Percentiles rank a stretch among this genome's conserved stretches.
These are phyloP conservation scores for Vanrija humicola DNA, from an alignment of 1,284 basidiomycete genomes.

Conservation along the genomic window DNA sequence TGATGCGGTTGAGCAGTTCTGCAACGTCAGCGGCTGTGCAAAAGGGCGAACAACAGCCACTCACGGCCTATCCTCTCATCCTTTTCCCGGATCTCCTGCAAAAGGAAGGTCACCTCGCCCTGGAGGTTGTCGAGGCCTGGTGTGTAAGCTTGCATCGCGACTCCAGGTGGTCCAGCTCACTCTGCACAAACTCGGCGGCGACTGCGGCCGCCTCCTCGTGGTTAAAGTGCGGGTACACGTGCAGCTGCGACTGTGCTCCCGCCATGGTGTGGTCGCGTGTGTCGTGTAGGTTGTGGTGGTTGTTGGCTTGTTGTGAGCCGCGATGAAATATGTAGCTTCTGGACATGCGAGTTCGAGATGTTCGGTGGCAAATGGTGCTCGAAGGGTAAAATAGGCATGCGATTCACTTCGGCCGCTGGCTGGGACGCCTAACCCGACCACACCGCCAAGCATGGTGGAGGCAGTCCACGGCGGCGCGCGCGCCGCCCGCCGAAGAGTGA, in stretches of 20 bases:
- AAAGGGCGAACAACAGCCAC: conserved; percentile 4
- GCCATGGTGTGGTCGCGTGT: conserved; percentile 4
- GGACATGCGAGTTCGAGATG: neutral
- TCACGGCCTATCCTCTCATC: conserved; percentile 43
- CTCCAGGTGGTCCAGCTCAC: conserved; percentile 46
- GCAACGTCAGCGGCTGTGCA: neutral
- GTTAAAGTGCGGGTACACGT: conserved; percentile 41
- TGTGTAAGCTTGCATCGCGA: neutral
- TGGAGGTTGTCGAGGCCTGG: conserved; percentile 71
- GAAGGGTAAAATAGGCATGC: neutral
- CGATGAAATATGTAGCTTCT: neutral
- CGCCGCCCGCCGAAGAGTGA: too few relatives aligned
- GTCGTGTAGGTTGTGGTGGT: neutral
- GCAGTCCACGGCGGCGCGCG: too few relatives aligned
- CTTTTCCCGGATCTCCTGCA: conserved; percentile 63
- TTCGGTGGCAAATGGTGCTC: neutral
- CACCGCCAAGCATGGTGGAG: too few relatives aligned
- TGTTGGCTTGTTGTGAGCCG: neutral
- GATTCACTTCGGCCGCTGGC: too few relatives aligned
- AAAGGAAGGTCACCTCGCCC: conserved; percentile 64
- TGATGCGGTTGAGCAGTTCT: conserved; percentile 40
- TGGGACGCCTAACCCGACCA: neutral
- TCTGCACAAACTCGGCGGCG: conserved; percentile 65
- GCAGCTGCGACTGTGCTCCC: conserved; percentile 11
- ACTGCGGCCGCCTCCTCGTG: conserved; percentile 66